phyloP scores from a whole-genome alignment of 1,139 yeast genomes.

The Debaryomyces singareniensis region DNA sequence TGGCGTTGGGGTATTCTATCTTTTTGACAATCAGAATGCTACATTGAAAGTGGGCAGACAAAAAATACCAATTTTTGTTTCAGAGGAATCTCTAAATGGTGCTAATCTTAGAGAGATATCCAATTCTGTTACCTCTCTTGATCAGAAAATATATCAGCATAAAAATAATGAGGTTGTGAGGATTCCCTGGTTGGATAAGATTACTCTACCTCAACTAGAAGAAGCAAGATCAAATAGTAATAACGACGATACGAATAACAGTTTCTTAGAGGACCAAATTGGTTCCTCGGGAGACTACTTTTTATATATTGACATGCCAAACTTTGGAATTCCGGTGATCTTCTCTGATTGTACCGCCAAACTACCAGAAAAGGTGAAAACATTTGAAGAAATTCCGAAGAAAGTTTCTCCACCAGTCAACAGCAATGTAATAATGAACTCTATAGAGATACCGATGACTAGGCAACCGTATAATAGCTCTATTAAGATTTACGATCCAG shows the following conservation, averaged over 20 bases:
- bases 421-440: constrained; percentile 26
- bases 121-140: constrained; percentile 38
- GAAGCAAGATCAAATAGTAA: constrained; percentile 9
- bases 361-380: constrained; percentile 5
- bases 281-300: constrained; percentile 26
- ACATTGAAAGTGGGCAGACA: constrained; percentile 34
- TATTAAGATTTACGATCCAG: constrained; percentile 33
- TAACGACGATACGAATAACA: too few species aligned
- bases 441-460: constrained; percentile 27
- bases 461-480: constrained; percentile 7
- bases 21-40: constrained; percentile 44
- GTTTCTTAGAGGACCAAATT: constrained; percentile 1
- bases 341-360: constrained; percentile 51
- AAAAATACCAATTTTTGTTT: constrained; percentile 22
- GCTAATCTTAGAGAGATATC: constrained; percentile 12
- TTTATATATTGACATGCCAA: constrained; percentile 63
- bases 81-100: constrained; percentile 1
- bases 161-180: constrained; percentile 61
- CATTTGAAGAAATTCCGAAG: constrained; percentile 5
- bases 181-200: constrained; percentile 71
- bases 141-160: constrained; percentile 46
- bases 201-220: constrained; percentile 57
- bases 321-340: constrained; percentile 76
- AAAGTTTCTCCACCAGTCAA: constrained; percentile 8
- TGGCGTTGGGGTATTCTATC: constrained; percentile 53